phyloP scores from a whole-genome alignment of 2,329 filamentous ascomycete species.

The Dactylellina parvicollis region DNA sequence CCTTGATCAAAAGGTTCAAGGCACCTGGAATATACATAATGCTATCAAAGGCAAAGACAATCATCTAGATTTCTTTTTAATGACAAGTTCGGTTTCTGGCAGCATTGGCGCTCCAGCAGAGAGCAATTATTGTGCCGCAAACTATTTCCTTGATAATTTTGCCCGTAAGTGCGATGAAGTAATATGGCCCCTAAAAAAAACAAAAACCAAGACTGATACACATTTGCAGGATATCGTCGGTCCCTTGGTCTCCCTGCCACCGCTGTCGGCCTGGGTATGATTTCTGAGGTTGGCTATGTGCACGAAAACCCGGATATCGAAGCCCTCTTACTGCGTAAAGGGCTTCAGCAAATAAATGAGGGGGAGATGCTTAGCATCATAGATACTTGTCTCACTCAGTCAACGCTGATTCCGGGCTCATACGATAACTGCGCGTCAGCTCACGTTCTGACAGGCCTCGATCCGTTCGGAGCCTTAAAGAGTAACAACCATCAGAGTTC shows the following conservation, averaged over 20 bases:
- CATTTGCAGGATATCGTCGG: conserved; percentile 57
- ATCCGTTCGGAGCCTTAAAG: conserved; percentile 1
- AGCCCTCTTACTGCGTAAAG: conserved; percentile 56
- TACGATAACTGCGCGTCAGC: conserved; percentile 11
- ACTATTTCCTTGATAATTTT: conserved; percentile 62
- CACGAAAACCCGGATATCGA: conserved; percentile 57
- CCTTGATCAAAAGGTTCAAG: conserved; percentile 59
- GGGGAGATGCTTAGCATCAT: conserved; percentile 24
- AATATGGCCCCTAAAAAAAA: no score
- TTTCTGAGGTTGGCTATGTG: conserved; percentile 59
- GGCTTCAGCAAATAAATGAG: conserved; percentile 14
- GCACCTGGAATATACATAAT: conserved; percentile 68
- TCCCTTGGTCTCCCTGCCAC: conserved; percentile 58
- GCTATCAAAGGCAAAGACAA: conserved; percentile 60
- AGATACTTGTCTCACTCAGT: conserved; percentile 7
- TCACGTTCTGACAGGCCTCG: conserved; percentile 24
- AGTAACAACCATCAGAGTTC: not conserved
- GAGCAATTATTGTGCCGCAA: conserved; percentile 64
- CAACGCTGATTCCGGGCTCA: not conserved
- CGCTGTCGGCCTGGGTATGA: conserved; percentile 33
- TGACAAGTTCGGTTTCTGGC: conserved; percentile 61
- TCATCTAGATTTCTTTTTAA: conserved; percentile 56
- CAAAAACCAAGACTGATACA: conserved; percentile 51
- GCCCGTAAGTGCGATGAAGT: conserved; percentile 58
- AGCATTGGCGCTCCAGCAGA: conserved; percentile 62